A percentile compares a stretch with the other conserved stretches of the same genome.
Evolutionary conservation across 495 filamentous ascomycete genomes (phyloP).

Genomic region (Glarea lozoyensis): DNA sequence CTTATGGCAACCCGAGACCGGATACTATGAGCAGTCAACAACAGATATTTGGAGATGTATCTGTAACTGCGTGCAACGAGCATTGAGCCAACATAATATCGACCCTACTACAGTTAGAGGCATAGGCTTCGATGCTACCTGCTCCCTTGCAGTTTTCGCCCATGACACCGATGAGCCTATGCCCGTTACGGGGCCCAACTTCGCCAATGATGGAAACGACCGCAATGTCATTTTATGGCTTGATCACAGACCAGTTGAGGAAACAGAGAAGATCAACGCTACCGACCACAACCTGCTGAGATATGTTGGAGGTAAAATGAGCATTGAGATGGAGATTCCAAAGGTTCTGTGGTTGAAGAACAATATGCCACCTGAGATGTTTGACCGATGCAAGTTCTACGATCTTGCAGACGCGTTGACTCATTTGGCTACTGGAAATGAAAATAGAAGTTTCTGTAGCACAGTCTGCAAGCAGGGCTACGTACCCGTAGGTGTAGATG

Average conservation of each 20-base stretch:
- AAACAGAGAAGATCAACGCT: slow-evolving; percentile 84
- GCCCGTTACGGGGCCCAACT: slow-evolving; percentile 78
- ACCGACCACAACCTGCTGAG: slow-evolving; percentile 87
- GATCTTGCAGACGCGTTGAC: slow-evolving; percentile 91
- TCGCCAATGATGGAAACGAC: slow-evolving; percentile 66
- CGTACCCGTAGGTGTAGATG: slow-evolving; percentile 90
- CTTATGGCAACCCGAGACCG: slow-evolving; percentile 85
- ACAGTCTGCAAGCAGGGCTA: slow-evolving; percentile 94
- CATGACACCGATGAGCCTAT: slow-evolving; percentile 84
- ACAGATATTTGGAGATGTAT: slow-evolving; percentile 92
- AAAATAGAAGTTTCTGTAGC: slow-evolving; percentile 86
- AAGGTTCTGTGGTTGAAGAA: slow-evolving; percentile 98
- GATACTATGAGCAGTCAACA: slow-evolving; percentile 98
- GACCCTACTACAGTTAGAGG: slow-evolving; percentile 65
- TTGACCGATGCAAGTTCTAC: slow-evolving; percentile 90
- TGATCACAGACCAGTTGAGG: slow-evolving; percentile 81
- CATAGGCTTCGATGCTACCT: slow-evolving; percentile 95
- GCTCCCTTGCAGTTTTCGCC: slow-evolving; percentile 85
- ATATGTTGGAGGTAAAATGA: slow-evolving; percentile 96
- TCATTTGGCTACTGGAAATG: slow-evolving; percentile 88
- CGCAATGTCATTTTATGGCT: slow-evolving; percentile 90
- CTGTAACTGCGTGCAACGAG: slow-evolving; percentile 68
- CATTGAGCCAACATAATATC: slow-evolving; percentile 69
- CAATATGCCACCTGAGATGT: slow-evolving; percentile 88
- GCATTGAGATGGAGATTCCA: slow-evolving; percentile 97